phyloP scores from a whole-genome alignment of 164 flowering plant species.

The Umbellularia californica region DNA sequence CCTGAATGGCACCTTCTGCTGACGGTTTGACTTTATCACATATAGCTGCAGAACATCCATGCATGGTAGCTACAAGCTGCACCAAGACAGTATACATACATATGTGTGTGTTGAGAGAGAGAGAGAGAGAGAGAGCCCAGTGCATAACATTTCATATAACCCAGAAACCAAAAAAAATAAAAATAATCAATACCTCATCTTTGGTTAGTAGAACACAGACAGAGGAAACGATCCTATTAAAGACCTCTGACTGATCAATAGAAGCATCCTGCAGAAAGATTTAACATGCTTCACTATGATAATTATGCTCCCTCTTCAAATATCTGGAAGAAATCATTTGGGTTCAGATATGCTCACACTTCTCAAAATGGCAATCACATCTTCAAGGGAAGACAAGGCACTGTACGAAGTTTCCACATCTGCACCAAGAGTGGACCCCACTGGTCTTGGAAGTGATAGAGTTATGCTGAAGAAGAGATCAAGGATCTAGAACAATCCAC shows the following conservation, averaged over 20 bases:
- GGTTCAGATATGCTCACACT: conserved; percentile 50
- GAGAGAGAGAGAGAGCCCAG: neutral
- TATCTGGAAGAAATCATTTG: neutral
- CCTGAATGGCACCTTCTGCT: conserved; percentile 91
- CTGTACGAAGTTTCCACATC: conserved; percentile 65
- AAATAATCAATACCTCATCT: conserved; percentile 57
- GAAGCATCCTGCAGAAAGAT: conserved; percentile 73
- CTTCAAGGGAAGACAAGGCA: conserved; percentile 90
- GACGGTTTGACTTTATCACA: conserved; percentile 88
- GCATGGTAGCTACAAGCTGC: conserved; percentile 78
- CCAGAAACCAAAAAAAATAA: neutral
- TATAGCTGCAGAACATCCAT: conserved; percentile 68
- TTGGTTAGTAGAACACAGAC: conserved; percentile 67
- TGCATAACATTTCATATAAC: neutral
- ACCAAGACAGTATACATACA: conserved; percentile 3
- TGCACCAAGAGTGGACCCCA: conserved; percentile 29
- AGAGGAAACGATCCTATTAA: conserved; percentile 84
- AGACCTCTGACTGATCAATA: conserved; percentile 96
- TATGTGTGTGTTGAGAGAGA: neutral
- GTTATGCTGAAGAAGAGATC: conserved; percentile 88
- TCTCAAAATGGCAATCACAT: conserved; percentile 87
- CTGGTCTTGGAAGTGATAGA: conserved; percentile 76
- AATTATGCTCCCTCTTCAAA: neutral
- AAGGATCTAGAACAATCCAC: conserved; percentile 53
- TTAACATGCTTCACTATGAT: neutral